phyloP scores from a whole-genome alignment of 306 rosid species.

The Prunus armeniaca region DNA sequence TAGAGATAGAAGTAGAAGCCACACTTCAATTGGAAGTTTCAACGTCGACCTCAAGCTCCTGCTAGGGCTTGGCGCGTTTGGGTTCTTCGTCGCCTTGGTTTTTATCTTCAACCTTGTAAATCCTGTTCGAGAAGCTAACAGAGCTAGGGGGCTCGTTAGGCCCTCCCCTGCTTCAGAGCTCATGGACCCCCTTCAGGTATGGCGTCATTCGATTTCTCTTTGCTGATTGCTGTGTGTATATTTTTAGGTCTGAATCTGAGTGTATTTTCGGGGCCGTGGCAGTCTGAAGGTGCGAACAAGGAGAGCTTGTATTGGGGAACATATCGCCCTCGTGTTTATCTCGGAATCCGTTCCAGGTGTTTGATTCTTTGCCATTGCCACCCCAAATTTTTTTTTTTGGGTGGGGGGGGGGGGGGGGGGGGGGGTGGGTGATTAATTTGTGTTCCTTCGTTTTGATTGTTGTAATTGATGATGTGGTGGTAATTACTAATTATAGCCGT shows the following conservation, averaged over 20 bases:
- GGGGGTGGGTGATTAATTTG: background rate
- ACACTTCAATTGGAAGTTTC: conserved; percentile 47
- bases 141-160: conserved; percentile 50
- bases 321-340: conserved; percentile 83
- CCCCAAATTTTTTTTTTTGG: background rate
- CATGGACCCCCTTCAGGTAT: conserved; percentile 88
- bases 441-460: background rate
- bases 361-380: conserved; percentile 5
- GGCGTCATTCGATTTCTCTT: background rate
- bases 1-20: conserved; percentile 37
- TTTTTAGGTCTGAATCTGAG: background rate
- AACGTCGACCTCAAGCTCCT: conserved; percentile 47
- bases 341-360: conserved; percentile 91
- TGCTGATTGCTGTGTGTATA: background rate
- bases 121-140: conserved; percentile 24
- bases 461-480: background rate
- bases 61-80: conserved; percentile 41
- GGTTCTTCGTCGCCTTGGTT: conserved; percentile 49
- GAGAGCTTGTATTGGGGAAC: conserved; percentile 99
- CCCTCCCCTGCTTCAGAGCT: conserved; percentile 81
- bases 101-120: conserved; percentile 42
- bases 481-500: background rate
- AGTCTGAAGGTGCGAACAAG: conserved; percentile 93
- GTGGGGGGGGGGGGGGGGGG: no score
- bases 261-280: conserved; percentile 17